Base-by-base conservation (phyloP, 441 rosid species). In the Capsella rubella region DNA sequence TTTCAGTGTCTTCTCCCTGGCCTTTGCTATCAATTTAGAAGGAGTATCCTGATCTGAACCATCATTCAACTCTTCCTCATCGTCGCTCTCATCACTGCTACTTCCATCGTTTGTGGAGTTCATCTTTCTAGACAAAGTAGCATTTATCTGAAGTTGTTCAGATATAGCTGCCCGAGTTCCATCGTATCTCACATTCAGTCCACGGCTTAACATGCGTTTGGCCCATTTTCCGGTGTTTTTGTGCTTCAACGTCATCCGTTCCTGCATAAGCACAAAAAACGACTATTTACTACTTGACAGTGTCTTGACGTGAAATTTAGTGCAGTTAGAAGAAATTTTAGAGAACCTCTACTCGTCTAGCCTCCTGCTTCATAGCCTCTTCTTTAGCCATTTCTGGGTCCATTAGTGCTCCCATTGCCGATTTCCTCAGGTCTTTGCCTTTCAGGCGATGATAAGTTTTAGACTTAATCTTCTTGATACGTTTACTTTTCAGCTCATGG, bases 401-500 rank as follows among this genome's bases (percentile, higher is more conserved):
- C 90, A 89, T 82, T 71, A 82, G 82, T 78, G 81, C 69, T 60
- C 77, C 93, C 2, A 29, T 79, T 63, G 79, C 80, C 16, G 81
- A 76, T 74, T 85, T 94, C 45, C 60, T 51, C 76, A 74, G 86
- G 76, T 89, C 96, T 81, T 87, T 92, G 76, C 87, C 91, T 81
- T 79, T 75, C 59, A 90, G 75, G 14, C 95, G 95, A 69, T 84
- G 96, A 78, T 84, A 92, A 53, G 96, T 84, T 84, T 89, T 95
- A n/a, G 98, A 92, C 84, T 95, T 91, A n/a, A 95, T 95, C 79
- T 89, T 95, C 83, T 91, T 95, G 18, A 92, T 70, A 29, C 88
- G 90, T 82, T 92, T 92, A 75, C 83, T 81, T 83, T 92, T 95
- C 76, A 86, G 46, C 75, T 95, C 99, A 67, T 95, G 95, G 25